Evolutionary conservation across 2,329 filamentous ascomycete genomes (phyloP), one percentile per base, ranked within the genome.

Genomic region (Zasmidium cellare): DNA sequence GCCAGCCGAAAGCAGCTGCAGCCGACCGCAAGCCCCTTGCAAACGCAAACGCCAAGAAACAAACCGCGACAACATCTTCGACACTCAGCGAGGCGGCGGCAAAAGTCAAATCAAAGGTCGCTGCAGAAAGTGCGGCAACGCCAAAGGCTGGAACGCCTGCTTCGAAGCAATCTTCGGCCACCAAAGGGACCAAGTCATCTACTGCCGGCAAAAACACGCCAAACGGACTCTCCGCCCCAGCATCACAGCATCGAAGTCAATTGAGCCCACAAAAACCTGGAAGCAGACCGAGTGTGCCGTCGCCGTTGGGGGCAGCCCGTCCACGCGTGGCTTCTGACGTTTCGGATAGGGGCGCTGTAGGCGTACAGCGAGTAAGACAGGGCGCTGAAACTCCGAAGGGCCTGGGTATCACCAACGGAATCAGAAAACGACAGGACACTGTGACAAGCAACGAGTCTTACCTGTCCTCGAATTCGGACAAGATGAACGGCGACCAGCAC

Each of bases 321-420:
- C 84, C 84, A 5, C 80, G 84, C 59, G 86, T 84, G 68, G 81
- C 82, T 24, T 86, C 84, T 19, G 83, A 87, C 67, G 74, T 82
- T 9, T 69, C 70, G 19, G 69, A 69, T 38, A 57, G 67, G 49
- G 61, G 57, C 44, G 65, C 63, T 11, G 52, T 67, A 3, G 69
- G 66, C 24, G 56, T 66, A 14, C 68, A 70, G 50, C 65, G 65
- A 19, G 49, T 49, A 11, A 64, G 59, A 59, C 63, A 62, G 44
- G 68, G 65, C 50, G 65, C 55, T 76, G 82, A 60, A 74, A 80
- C 66, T 74, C 75, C 62, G 67, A 76, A 67, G 56, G 69, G 67
- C 18, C 58, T 77, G 22, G 77, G 79, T 38, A 73, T 76, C 54
- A 78, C 77, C 67, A 76, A 60, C 47, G 61, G 62, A 67, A 72